Evolutionary conservation across 805 yeast genomes (phyloP), one percentile per base, ranked within the genome.

Genomic region (Metschnikowia gelsemii): DNA sequence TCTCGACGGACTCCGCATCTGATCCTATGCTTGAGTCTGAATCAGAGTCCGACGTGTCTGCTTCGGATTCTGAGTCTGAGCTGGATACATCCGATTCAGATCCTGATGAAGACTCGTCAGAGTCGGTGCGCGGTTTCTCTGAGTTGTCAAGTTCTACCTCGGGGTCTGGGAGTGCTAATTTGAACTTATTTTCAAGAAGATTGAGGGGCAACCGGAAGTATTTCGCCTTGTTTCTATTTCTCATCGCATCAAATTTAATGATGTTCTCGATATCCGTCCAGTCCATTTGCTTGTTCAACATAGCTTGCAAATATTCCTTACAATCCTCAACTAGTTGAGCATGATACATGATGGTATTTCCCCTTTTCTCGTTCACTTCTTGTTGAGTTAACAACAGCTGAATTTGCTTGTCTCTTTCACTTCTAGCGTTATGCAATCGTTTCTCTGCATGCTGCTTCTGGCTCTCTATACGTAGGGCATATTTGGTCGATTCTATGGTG

Each of bases 241-340:
- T 76, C 1, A 68, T 62, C 52, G 87, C 82, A 56, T 91, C 96
- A 37, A 80, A 71, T 35, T 74, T 66, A 38, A 91, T 81, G 43
- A 84, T 63, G 47, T 81, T 79, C 57, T 85, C 96, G 47, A 90
- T 90, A 46, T 87, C 84, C 31, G 78, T 76, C 99, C 99, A 91
- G 59, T 91, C 97, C 87, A 88, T 87, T 49, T 87, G 90, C 56
- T 87, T 93, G 42, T 83, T 81, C 4, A 89, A 47, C 40, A 88
- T 64, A 1, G 70, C 66, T 44, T 82, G 84, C 4, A 91, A 85
- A 2, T 85, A 82, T 6, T 58, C 61, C 45, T 78, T 82, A 35
- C 93, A 88, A 13, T 78, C 77, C 36, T 84, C 93, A 4, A 90
- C 88, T 19, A 78, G 51, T 20, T 79, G 80, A 4, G 91, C 84